phyloP scores from a whole-genome alignment of 129 eudicot genomes.

The Flaveria bidentis region DNA sequence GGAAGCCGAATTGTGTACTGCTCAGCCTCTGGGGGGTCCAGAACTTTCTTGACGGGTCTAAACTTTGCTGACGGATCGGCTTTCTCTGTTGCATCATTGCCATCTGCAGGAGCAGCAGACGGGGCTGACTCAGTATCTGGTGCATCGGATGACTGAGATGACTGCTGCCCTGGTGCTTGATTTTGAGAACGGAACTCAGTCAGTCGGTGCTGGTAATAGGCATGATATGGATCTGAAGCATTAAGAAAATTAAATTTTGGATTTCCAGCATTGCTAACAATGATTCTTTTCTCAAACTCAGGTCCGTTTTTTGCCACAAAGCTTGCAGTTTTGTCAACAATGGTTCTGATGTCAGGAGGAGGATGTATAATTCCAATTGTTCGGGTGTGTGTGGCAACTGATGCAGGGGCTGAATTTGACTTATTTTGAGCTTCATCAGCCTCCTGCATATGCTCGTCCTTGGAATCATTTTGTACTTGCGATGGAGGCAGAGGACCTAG shows the following conservation, averaged over 20 bases:
- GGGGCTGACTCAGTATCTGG: slow-evolving; percentile 41
- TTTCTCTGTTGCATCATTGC: slow-evolving; percentile 42
- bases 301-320: slow-evolving; percentile 93
- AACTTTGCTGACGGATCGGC: slow-evolving; percentile 80
- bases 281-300: slow-evolving; percentile 78
- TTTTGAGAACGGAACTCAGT: slow-evolving; percentile 67
- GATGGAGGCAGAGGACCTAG: slow-evolving; percentile 75
- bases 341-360: slow-evolving; percentile 81
- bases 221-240: slow-evolving; percentile 87
- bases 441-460: slow-evolving; percentile 47
- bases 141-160: slow-evolving; percentile 46
- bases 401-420: slow-evolving; percentile 39
- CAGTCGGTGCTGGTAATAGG: slow-evolving; percentile 82
- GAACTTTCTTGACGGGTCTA: slow-evolving; percentile 65
- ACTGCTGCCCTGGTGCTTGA: slow-evolving; percentile 45
- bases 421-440: slow-evolving; percentile 43
- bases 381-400: slow-evolving; percentile 81
- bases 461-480: slow-evolving; percentile 54
- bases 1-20: slow-evolving; percentile 88
- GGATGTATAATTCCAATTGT: slow-evolving; percentile 91
- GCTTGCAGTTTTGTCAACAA: slow-evolving; percentile 78
- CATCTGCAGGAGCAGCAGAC: slow-evolving; percentile 44
- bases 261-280: slow-evolving; percentile 70
- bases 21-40: slow-evolving; percentile 93
- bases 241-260: slow-evolving; percentile 81